Base-by-base conservation (phyloP, 176 grass and related monocot species). In the Oropetium thomaeum region DNA sequence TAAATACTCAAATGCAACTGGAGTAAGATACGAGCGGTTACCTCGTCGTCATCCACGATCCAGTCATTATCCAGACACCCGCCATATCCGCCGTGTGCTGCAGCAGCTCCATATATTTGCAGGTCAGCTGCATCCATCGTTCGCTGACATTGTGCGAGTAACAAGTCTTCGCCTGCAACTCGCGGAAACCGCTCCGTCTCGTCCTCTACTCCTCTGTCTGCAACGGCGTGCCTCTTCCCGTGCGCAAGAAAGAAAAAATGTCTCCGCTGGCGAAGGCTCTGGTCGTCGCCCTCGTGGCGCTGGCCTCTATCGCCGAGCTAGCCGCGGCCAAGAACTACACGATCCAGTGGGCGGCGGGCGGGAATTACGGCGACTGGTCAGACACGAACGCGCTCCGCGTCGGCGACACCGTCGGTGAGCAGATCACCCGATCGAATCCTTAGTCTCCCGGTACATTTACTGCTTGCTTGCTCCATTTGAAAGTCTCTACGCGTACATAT, bases 361-460 rank as follows among this genome's bases (percentile, higher is more conserved):
- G 37, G 11, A 26, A 83, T 62, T 83, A 83, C 45, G 42, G 48
- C 48, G 77, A 80, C 67, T 90, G 88, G 88, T 65, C 71, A 9
- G 59, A 69, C 40, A 12, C 5, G 48, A 80, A 75, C 68, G 22
- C 28, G 2, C 75, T 90, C 79, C 0, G 40, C 67, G 42, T 81
- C 23, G 83, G 83, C 39, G 88, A 90, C 75, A 82, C 66, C 85
- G 79, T 90, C 70, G 65, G 88, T 90, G 73, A 76, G 65, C 63
- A 14, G 35, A 37, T 5, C 35, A 37, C 35, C n/a, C n/a, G n/a
- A n/a, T n/a, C 15, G 10, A 66, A 37, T 14, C 48, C 20, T 71
- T n/a, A n/a, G n/a, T n/a, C n/a, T n/a, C n/a, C n/a, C n/a, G n/a
- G n/a, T n/a, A n/a, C n/a, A n/a, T n/a, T n/a, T n/a, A n/a, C n/a